phyloP scores from a whole-genome alignment of 495 filamentous ascomycete genomes.

The Penicillium goetzii region DNA sequence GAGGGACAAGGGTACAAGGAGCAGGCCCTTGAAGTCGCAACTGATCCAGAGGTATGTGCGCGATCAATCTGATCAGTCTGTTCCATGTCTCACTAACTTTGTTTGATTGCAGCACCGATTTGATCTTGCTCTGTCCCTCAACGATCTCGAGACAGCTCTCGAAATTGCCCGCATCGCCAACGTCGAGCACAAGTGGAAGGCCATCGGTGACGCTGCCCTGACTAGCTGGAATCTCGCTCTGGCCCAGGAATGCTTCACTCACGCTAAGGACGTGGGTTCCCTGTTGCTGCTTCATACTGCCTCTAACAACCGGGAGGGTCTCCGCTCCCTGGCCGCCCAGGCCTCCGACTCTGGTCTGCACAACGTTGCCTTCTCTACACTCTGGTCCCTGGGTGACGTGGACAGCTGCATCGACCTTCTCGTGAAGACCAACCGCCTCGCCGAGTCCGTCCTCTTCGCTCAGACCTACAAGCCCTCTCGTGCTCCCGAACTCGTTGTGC shows the following conservation, averaged over 20 bases:
- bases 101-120: conserved; percentile 70
- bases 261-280: conserved; percentile 87
- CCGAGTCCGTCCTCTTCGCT: conserved; percentile 87
- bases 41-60: conserved; percentile 68
- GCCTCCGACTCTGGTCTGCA: conserved; percentile 77
- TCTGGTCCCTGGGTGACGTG: conserved; percentile 86
- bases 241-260: conserved; percentile 88
- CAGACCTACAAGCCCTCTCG: conserved; percentile 91
- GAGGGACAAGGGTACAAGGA: conserved; percentile 98
- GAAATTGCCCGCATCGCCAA: conserved; percentile 82
- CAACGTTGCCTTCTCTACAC: conserved; percentile 88
- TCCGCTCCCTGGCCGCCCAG: conserved; percentile 69
- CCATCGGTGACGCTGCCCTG: conserved; percentile 88
- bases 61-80: background rate
- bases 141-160: conserved; percentile 80
- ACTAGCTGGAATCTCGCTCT: conserved; percentile 82
- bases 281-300: conserved; percentile 85
- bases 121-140: conserved; percentile 83
- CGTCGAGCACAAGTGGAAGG: conserved; percentile 97
- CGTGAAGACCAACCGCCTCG: conserved; percentile 71
- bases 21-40: conserved; percentile 91
- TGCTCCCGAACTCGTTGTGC: conserved; percentile 65
- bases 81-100: background rate
- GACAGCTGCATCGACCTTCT: conserved; percentile 82
- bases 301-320: conserved; percentile 72